A percentile compares a stretch with the other conserved stretches of the same genome.
These are phyloP conservation scores for Aspergillus sclerotiicarbonarius DNA, from an alignment of 495 filamentous ascomycete genomes.

Conservation along the genomic window DNA sequence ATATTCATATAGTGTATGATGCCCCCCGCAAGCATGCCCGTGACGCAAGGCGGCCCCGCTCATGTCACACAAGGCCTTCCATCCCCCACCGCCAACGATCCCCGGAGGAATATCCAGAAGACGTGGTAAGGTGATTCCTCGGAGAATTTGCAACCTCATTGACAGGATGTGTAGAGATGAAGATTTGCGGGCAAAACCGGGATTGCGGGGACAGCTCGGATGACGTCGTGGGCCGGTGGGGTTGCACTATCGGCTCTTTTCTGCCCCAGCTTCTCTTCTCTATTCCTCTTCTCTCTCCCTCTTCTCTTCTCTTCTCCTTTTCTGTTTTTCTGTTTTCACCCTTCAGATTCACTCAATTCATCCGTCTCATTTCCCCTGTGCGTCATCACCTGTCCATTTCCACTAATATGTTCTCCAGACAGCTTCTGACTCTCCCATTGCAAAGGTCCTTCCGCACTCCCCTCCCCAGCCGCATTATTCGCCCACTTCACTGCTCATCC, in stretches of 20 bases:
- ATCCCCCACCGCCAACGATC: background rate
- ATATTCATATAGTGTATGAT: no score
- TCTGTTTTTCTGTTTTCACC: background rate
- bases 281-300: background rate
- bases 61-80: no score
- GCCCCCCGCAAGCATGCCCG: no score
- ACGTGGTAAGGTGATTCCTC: no score
- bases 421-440: constrained; percentile 11
- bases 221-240: constrained; percentile 3
- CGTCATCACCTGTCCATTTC: background rate
- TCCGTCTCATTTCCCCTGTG: background rate
- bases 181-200: background rate
- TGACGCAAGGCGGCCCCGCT: no score
- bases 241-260: constrained; percentile 2
- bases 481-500: constrained; percentile 25
- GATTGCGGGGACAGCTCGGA: background rate
- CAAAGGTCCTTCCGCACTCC: constrained; percentile 7
- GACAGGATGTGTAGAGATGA: background rate
- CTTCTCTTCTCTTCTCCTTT: background rate
- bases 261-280: background rate
- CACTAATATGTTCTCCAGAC: constrained; percentile 3
- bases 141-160: no score
- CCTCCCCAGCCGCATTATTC: constrained; percentile 1
- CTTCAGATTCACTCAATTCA: background rate
- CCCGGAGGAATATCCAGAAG: background rate